Conservation (phyloP, 257 asterid species). For the Przewalskia tangutica region DNA sequence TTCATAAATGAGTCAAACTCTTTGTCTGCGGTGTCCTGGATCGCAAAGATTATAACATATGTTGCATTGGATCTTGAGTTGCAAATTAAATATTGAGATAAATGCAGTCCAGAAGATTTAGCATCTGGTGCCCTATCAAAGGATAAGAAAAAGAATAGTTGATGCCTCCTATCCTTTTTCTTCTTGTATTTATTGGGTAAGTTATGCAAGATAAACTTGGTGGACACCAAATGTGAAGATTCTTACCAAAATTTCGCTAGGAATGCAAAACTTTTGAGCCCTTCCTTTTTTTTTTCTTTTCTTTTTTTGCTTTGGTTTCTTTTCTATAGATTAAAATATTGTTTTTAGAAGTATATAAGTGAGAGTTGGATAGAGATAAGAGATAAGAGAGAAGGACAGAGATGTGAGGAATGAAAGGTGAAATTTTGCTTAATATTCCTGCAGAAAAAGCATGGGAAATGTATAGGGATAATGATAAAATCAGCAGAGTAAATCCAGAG, state of each 20-base stretch:
- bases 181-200: no score
- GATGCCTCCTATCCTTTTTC: no score
- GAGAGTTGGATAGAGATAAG: neutral
- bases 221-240: neutral
- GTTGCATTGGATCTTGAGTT: neutral
- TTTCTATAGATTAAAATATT: no score
- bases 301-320: no score
- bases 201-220: neutral
- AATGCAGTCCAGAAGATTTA: neutral
- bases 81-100: neutral
- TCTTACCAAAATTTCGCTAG: neutral
- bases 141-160: no score
- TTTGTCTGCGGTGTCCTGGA: neutral
- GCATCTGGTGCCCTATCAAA: neutral
- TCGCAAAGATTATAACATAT: neutral
- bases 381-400: neutral
- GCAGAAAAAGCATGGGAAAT: constrained; percentile 4
- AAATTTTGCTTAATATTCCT: neutral
- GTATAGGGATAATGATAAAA: neutral
- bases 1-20: neutral
- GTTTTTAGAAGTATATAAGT: neutral
- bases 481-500: constrained; percentile 4
- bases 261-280: neutral
- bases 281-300: neutral
- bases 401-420: constrained; percentile 4